Evolutionary conservation across 345 rosid genomes (phyloP).

Genomic region (Citrus sp.): DNA sequence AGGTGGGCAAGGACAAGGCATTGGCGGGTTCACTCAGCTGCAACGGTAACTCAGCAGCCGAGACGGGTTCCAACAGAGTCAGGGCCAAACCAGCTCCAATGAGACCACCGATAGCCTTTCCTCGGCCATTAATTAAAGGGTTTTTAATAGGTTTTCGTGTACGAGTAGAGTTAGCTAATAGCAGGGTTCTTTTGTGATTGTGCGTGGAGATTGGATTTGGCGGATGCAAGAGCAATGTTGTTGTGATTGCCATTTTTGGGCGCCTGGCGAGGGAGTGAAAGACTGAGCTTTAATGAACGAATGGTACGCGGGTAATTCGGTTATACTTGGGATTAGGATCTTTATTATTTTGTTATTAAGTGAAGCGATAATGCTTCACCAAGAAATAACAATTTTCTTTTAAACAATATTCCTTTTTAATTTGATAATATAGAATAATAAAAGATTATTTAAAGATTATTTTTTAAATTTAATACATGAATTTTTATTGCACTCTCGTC

Average conservation of each 20-base stretch:
- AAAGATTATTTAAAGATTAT: too few species aligned
- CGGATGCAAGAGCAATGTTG: constrained; percentile 28
- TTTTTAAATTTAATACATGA: too few species aligned
- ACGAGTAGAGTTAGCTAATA: neutral
- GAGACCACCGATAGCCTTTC: constrained; percentile 32
- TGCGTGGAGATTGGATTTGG: constrained; percentile 15
- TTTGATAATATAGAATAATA: too few species aligned
- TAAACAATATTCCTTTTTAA: too few species aligned
- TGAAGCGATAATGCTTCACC: neutral
- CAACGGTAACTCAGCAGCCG: constrained; percentile 43
- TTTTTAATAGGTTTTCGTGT: neutral
- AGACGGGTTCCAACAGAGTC: constrained; percentile 41
- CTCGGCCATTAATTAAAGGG: constrained; percentile 17
- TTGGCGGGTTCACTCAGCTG: constrained; percentile 76
- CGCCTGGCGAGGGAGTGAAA: neutral
- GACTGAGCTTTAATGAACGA: neutral
- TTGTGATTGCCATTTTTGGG: constrained; percentile 41
- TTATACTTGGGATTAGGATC: neutral
- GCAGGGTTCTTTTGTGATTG: constrained; percentile 15
- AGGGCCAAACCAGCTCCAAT: constrained; percentile 57
- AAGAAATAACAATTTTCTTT: too few species aligned
- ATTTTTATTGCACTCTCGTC: too few species aligned
- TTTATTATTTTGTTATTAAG: neutral
- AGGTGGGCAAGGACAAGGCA: constrained; percentile 88
- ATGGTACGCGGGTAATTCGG: neutral